Evolutionary conservation across 1,284 basidiomycete genomes (phyloP).

Genomic region (Ceraceosorus guamensis): DNA sequence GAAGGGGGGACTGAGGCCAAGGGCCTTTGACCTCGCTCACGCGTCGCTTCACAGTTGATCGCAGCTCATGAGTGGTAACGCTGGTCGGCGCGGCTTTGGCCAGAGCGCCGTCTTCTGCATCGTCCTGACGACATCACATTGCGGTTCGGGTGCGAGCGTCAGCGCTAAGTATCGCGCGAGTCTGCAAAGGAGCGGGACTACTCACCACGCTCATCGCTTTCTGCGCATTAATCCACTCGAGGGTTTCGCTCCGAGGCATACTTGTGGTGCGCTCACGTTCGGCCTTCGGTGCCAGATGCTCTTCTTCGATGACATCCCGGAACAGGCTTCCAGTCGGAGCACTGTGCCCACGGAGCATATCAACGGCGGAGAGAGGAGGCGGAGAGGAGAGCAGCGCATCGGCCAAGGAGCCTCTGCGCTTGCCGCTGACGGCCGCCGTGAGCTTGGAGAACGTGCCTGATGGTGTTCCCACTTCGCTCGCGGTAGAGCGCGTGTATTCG

Average conservation of each 20-base stretch:
- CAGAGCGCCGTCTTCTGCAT: too few relatives aligned
- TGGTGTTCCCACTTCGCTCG: neutral
- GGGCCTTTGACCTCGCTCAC: slow-evolving; percentile 20
- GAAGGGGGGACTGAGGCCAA: slow-evolving; percentile 24
- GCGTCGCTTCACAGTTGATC: slow-evolving; percentile 12
- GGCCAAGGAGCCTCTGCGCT: neutral
- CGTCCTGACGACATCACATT: too few relatives aligned
- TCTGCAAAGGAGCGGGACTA: too few relatives aligned
- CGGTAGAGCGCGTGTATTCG: slow-evolving; percentile 6
- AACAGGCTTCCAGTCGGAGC: too few relatives aligned
- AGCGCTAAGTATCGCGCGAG: too few relatives aligned
- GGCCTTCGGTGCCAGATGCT: neutral
- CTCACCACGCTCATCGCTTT: too few relatives aligned
- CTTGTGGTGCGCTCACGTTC: slow-evolving; percentile 15
- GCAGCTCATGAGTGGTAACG: neutral
- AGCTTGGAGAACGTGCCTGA: slow-evolving; percentile 8
- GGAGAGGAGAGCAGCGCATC: neutral
- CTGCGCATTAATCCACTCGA: slow-evolving; percentile 11
- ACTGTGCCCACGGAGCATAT: too few relatives aligned
- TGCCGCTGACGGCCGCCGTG: neutral
- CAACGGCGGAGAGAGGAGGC: neutral
- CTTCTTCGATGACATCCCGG: neutral
- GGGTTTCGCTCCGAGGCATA: slow-evolving; percentile 12
- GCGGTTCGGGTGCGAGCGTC: too few relatives aligned
- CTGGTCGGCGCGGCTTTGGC: too few relatives aligned